Evolutionary conservation across 352 stramenopile species (phyloP).

Genomic region (Lagenidium giganteum): DNA sequence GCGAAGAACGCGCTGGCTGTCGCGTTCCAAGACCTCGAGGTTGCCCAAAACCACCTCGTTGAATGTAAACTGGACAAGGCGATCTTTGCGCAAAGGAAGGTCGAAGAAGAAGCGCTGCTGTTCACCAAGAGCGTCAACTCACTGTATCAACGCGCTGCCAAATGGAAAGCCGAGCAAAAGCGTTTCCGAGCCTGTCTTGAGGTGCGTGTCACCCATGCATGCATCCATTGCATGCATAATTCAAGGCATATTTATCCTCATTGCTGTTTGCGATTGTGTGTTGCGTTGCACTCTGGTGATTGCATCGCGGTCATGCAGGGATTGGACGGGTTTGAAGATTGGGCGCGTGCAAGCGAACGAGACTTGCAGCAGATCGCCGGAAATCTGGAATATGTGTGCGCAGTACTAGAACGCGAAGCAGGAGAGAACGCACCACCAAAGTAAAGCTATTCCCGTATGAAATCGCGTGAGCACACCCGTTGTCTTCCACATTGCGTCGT

Average conservation of each 20-base stretch:
- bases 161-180: slow-evolving; percentile 67
- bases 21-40: slow-evolving; percentile 38
- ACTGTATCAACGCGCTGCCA: slow-evolving; percentile 50
- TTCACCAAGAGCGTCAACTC: slow-evolving; percentile 56
- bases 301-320: slow-evolving; percentile 10
- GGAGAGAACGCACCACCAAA: too few relatives aligned
- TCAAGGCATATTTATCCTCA: too few relatives aligned
- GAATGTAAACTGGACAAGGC: slow-evolving; percentile 40
- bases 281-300: neutral
- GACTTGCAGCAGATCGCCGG: slow-evolving; percentile 49
- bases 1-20: slow-evolving; percentile 7
- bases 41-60: slow-evolving; percentile 38
- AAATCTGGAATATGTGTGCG: slow-evolving; percentile 66
- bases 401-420: slow-evolving; percentile 46
- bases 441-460: too few relatives aligned
- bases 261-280: neutral
- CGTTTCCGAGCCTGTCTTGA: slow-evolving; percentile 43
- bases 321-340: slow-evolving; percentile 51
- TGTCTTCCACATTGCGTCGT: too few relatives aligned
- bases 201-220: slow-evolving; percentile 9
- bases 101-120: slow-evolving; percentile 52
- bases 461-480: too few relatives aligned
- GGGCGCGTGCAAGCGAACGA: slow-evolving; percentile 35
- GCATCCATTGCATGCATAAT: neutral
- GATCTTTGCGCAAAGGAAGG: slow-evolving; percentile 43